Conservation (phyloP, 148 eudicot genomes). For the Silene uniflora region DNA sequence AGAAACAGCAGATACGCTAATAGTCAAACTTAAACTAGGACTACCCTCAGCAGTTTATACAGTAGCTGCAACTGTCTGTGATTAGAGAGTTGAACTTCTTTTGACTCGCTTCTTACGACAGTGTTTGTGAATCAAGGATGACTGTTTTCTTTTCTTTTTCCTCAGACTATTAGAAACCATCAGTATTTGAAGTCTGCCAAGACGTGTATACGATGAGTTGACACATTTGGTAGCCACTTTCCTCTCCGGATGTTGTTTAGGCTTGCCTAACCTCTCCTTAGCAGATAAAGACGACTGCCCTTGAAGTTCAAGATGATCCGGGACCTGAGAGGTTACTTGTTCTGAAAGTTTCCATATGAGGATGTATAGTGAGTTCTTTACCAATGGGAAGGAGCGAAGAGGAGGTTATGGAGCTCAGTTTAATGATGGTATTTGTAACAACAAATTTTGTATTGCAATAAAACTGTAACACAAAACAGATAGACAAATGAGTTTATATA, state of each 20-base stretch:
- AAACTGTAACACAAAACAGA: too few relatives aligned
- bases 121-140: not conserved
- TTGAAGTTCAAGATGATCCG: conserved; percentile 28
- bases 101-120: conserved; percentile 25
- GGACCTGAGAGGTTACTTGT: conserved; percentile 23
- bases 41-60: not conserved
- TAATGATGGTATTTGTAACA: conserved; percentile 13
- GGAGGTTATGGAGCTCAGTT: conserved; percentile 6
- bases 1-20: not conserved
- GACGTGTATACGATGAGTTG: too few relatives aligned
- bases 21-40: not conserved
- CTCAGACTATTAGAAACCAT: conserved; percentile 9
- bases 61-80: conserved; percentile 11
- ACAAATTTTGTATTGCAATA: too few relatives aligned
- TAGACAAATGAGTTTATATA: too few relatives aligned
- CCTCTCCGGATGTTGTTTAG: conserved; percentile 32
- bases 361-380: conserved; percentile 21
- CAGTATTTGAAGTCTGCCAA: conserved; percentile 9
- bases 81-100: conserved; percentile 12
- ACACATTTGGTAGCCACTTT: conserved; percentile 34
- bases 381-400: conserved; percentile 3
- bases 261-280: conserved; percentile 38
- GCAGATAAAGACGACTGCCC: conserved; percentile 28
- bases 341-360: conserved; percentile 33
- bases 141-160: conserved; percentile 28